Conservation (phyloP, 805 yeast species). For the Starmera quercuum region DNA sequence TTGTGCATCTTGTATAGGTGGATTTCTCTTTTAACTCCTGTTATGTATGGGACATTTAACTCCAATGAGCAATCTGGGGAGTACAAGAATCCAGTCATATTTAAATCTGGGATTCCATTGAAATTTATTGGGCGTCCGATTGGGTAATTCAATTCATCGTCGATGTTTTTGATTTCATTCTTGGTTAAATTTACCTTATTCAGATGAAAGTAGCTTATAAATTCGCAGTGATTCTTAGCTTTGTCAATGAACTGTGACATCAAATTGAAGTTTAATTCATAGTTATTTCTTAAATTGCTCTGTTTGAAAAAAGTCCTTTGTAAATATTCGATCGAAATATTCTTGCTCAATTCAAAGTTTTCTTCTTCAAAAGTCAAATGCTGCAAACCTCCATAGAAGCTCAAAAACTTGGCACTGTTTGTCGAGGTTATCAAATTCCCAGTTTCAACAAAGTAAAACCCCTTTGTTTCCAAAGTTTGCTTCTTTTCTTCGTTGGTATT, state of each 20-base stretch:
- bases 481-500: conserved; percentile 42
- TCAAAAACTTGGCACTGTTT: conserved; percentile 56
- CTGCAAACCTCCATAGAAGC: conserved; percentile 56
- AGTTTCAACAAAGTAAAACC: conserved; percentile 57
- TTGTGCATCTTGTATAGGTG: conserved; percentile 16
- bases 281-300: conserved; percentile 8
- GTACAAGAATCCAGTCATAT: conserved; percentile 54
- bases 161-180: conserved; percentile 52
- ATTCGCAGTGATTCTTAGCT: conserved; percentile 54
- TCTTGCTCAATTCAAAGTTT: conserved; percentile 36
- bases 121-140: conserved; percentile 67
- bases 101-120: conserved; percentile 43
- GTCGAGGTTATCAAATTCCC: conserved; percentile 58
- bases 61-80: conserved; percentile 86
- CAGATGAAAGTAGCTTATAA: conserved; percentile 58
- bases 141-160: conserved; percentile 65
- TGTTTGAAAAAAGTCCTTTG: conserved; percentile 27
- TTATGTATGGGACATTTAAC: conserved; percentile 27
- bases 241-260: conserved; percentile 20
- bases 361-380: conserved; percentile 35
- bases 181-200: conserved; percentile 48
- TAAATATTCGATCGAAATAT: conserved; percentile 34
- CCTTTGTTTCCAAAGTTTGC: conserved; percentile 44
- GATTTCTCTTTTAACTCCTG: conserved; percentile 56
- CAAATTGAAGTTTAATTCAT: conserved; percentile 16